phyloP scores from a whole-genome alignment of 495 filamentous ascomycete genomes.

The Neurospora hispaniola region DNA sequence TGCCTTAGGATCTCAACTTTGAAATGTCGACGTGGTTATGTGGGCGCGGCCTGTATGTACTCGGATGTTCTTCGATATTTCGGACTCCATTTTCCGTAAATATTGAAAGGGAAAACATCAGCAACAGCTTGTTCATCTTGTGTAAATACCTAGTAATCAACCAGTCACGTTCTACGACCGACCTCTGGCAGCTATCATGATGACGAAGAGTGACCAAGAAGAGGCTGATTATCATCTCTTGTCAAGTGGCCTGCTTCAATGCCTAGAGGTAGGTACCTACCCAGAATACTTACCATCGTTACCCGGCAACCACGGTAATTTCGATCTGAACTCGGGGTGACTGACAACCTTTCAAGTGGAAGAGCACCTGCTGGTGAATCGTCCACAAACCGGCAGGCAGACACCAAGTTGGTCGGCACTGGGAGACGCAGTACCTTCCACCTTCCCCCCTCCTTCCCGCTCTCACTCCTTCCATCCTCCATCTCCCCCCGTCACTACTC shows the following conservation, averaged over 20 bases:
- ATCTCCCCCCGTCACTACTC: background rate
- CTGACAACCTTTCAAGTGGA: background rate
- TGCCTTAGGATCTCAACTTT: background rate
- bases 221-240: background rate
- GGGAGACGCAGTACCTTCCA: background rate
- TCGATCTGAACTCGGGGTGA: background rate
- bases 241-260: background rate
- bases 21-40: background rate
- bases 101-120: background rate
- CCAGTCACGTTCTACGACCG: background rate
- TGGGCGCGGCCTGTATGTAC: background rate
- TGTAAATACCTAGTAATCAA: background rate
- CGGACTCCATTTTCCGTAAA: background rate
- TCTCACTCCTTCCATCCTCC: background rate
- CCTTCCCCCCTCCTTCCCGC: background rate
- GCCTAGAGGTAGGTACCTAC: background rate
- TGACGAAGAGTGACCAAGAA: background rate
- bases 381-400: background rate
- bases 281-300: background rate
- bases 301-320: background rate
- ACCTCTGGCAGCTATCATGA: background rate
- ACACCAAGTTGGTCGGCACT: background rate
- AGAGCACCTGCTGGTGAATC: background rate
- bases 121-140: background rate
- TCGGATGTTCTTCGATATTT: background rate